phyloP scores from a whole-genome alignment of 2,329 filamentous ascomycete genomes.

The Torrubiellomyces zombiae region DNA sequence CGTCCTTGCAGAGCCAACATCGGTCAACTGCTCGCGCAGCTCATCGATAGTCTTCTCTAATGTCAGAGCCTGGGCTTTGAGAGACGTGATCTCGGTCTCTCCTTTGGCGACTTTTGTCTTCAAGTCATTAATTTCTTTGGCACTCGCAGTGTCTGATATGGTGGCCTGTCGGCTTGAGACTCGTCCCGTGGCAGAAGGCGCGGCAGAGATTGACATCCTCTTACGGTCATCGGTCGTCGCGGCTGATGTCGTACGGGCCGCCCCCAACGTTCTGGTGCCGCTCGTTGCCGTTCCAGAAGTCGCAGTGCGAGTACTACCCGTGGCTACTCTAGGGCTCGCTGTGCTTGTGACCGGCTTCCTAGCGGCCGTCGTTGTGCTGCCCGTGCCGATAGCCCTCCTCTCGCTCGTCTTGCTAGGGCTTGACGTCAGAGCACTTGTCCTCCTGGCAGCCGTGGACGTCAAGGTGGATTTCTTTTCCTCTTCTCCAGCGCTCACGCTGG shows the following conservation, averaged over 20 bases:
- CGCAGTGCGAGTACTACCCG: constrained; percentile 14
- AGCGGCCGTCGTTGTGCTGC: constrained; percentile 14
- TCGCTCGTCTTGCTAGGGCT: constrained; percentile 19
- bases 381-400: constrained; percentile 18
- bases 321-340: constrained; percentile 21
- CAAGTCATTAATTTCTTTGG: constrained; percentile 42
- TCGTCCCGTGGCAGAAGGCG: constrained; percentile 13
- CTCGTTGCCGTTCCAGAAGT: constrained; percentile 10
- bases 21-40: constrained; percentile 33
- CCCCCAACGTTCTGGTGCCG: too few relatives aligned
- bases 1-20: constrained; percentile 18
- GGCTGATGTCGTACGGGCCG: constrained; percentile 18
- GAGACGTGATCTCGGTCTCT: constrained; percentile 37
- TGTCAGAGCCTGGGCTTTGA: constrained; percentile 38
- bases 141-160: constrained; percentile 20
- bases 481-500: constrained; percentile 31
- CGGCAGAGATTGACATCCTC: constrained; percentile 34
- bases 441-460: constrained; percentile 20
- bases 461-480: constrained; percentile 30
- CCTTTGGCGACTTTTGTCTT: constrained; percentile 42
- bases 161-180: constrained; percentile 14
- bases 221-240: constrained; percentile 32
- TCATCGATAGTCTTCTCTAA: constrained; percentile 39
- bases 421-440: constrained; percentile 26
- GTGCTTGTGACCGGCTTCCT: constrained; percentile 18